Percentiles rank a stretch among this genome's conserved stretches.
These are phyloP conservation scores for Aspergillus neoniger DNA, from an alignment of 2,329 filamentous ascomycete species.

Conservation along the genomic window DNA sequence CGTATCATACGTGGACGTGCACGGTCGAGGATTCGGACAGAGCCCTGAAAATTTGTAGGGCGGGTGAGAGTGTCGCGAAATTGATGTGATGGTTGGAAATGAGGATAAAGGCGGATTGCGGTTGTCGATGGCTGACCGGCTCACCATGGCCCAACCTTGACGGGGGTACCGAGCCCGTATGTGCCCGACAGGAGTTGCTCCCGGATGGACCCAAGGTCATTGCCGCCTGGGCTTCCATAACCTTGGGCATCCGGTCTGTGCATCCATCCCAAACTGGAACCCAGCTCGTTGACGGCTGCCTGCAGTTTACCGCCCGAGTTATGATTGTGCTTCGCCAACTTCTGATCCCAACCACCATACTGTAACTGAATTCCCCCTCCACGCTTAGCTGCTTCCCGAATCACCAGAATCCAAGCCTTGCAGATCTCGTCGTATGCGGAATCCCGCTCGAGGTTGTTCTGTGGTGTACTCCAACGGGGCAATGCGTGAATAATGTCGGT, in stretches of 20 bases:
- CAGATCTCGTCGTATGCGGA: conserved; percentile 95
- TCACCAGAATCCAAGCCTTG: conserved; percentile 87
- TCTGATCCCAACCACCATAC: conserved; percentile 89
- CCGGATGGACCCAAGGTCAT: conserved; percentile 52
- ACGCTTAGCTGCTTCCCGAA: conserved; percentile 86
- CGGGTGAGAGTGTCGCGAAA: conserved; percentile 12
- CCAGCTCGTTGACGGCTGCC: conserved; percentile 76
- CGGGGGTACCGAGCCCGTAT: conserved; percentile 56
- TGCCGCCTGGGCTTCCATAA: conserved; percentile 35
- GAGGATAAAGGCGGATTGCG: not conserved
- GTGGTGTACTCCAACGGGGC: conserved; percentile 85
- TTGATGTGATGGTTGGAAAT: conserved; percentile 10
- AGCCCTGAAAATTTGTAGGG: conserved; percentile 11
- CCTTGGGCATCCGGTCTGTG: conserved; percentile 45
- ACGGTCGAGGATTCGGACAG: conserved; percentile 30
- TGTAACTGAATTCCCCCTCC: conserved; percentile 88
- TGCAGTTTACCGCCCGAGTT: conserved; percentile 79
- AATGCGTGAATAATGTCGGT: conserved; percentile 88
- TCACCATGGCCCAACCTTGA: conserved; percentile 61
- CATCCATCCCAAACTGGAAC: conserved; percentile 77
- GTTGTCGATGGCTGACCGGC: conserved; percentile 8
- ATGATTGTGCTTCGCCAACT: conserved; percentile 82
- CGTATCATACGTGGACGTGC: conserved; percentile 42
- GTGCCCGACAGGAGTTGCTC: conserved; percentile 60
- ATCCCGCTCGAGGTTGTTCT: conserved; percentile 90